Evolutionary conservation across 1,139 yeast species (phyloP).

Genomic region (Magnusiomyces paraingens): DNA sequence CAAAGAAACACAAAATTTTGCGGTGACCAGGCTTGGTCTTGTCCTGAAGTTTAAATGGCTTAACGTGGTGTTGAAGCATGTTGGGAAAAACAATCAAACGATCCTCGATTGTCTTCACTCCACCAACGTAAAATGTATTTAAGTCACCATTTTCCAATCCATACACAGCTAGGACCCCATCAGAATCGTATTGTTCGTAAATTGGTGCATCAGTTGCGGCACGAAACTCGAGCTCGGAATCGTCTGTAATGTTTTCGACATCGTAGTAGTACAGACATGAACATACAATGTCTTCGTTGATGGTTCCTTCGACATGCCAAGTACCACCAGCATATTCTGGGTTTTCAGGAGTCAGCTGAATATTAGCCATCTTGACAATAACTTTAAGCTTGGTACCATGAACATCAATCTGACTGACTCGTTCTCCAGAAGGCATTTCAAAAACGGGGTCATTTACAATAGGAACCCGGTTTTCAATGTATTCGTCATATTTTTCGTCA

Average conservation of each 20-base stretch:
- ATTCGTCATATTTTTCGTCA: slow-evolving; percentile 8
- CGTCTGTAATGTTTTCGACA: slow-evolving; percentile 36
- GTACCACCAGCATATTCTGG: slow-evolving; percentile 40
- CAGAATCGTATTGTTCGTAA: slow-evolving; percentile 37
- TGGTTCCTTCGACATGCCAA: slow-evolving; percentile 45
- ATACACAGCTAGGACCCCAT: slow-evolving; percentile 22
- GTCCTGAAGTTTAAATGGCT: slow-evolving; percentile 37
- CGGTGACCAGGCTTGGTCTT: slow-evolving; percentile 37
- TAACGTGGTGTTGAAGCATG: slow-evolving; percentile 39
- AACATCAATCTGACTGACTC: not conserved
- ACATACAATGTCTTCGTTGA: slow-evolving; percentile 42
- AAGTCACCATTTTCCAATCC: slow-evolving; percentile 34
- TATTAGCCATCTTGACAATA: slow-evolving; percentile 40
- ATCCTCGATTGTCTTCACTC: slow-evolving; percentile 30
- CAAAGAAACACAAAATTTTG: slow-evolving; percentile 39
- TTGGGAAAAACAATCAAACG: slow-evolving; percentile 40
- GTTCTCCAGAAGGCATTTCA: not conserved
- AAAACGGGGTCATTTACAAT: not conserved
- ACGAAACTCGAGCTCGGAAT: slow-evolving; percentile 36
- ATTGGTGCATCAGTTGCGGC: slow-evolving; percentile 32
- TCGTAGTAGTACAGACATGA: slow-evolving; percentile 42
- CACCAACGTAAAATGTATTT: slow-evolving; percentile 29
- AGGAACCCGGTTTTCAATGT: not conserved
- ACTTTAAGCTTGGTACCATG: slow-evolving; percentile 31
- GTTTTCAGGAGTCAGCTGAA: slow-evolving; percentile 40